A percentile compares a stretch with the other conserved stretches of the same genome.
Evolutionary conservation across 2,329 filamentous ascomycete species (phyloP).

Genomic region (Penicillium sp.): DNA sequence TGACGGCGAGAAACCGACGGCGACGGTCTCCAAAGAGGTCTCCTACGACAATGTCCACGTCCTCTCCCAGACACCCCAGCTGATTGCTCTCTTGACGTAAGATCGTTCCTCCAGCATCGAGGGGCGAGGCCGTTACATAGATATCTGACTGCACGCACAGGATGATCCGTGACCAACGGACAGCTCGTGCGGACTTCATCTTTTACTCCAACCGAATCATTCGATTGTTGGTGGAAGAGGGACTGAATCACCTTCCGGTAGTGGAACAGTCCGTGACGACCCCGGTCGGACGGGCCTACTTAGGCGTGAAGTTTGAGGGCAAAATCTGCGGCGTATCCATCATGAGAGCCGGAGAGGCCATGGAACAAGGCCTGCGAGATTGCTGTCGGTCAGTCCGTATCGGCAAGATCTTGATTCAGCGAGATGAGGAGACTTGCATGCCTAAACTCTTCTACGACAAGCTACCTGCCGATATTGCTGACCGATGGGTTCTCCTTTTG

Average conservation of each 20-base stretch:
- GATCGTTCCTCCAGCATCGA: slow-evolving; percentile 38
- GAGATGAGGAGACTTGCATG: slow-evolving; percentile 89
- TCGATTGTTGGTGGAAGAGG: slow-evolving; percentile 92
- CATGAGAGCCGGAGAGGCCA: slow-evolving; percentile 96
- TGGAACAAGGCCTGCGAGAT: slow-evolving; percentile 95
- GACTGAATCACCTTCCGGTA: slow-evolving; percentile 91
- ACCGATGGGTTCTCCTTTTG: slow-evolving; percentile 87
- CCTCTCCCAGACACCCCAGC: slow-evolving; percentile 87
- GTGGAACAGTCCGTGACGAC: slow-evolving; percentile 86
- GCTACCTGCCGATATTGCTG: slow-evolving; percentile 86
- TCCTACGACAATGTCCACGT: slow-evolving; percentile 84
- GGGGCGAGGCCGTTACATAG: not conserved
- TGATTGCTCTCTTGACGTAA: slow-evolving; percentile 96
- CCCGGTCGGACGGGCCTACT: slow-evolving; percentile 82
- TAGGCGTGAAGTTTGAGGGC: slow-evolving; percentile 90
- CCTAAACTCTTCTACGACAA: slow-evolving; percentile 98
- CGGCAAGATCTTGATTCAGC: slow-evolving; percentile 96
- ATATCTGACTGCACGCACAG: slow-evolving; percentile 48
- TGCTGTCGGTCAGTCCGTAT: slow-evolving; percentile 98
- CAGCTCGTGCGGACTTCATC: slow-evolving; percentile 92
- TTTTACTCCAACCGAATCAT: slow-evolving; percentile 99
- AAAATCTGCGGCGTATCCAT: slow-evolving; percentile 99
- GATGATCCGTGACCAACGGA: slow-evolving; percentile 91
- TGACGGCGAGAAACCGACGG: slow-evolving; percentile 74
- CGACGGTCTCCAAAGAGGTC: slow-evolving; percentile 82